A percentile compares a stretch with the other conserved stretches of the same genome.
Evolutionary conservation across 169 alveolate species (phyloP).

Genomic region (Plasmodium adleri): DNA sequence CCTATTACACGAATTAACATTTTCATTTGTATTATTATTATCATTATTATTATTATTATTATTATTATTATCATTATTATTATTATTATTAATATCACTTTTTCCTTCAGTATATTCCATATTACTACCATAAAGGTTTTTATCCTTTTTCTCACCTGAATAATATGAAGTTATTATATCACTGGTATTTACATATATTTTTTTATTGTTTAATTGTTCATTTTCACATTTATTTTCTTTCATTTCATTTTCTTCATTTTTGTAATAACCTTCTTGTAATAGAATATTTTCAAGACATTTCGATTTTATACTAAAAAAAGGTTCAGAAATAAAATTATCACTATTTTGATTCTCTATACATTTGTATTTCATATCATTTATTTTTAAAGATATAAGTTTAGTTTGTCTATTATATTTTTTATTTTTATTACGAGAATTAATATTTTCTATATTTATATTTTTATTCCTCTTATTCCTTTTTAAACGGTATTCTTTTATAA

Average conservation of each 20-base stretch:
- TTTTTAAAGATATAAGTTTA: constrained; percentile 17
- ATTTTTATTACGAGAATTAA: no score
- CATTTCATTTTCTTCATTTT: constrained; percentile 1
- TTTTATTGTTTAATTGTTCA: not conserved
- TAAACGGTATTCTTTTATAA: constrained; percentile 23
- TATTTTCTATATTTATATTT: not conserved
- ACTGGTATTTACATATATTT: not conserved
- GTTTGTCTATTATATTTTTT: not conserved
- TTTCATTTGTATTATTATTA: no score
- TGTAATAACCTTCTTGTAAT: constrained; percentile 38
- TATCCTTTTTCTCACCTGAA: no score
- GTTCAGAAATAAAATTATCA: not conserved
- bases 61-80: no score
- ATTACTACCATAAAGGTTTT: no score
- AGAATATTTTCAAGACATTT: constrained; percentile 42
- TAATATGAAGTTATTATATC: not conserved
- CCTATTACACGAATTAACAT: no score
- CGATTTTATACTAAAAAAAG: constrained; percentile 16
- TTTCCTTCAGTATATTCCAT: no score
- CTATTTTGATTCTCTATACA: no score
- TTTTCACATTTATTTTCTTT: not conserved
- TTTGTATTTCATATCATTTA: constrained; percentile 42
- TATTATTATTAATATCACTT: no score
- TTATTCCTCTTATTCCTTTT: not conserved
- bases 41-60: no score